phyloP scores from a whole-genome alignment of 1,284 basidiomycete genomes.

The Trichosporon faecale region DNA sequence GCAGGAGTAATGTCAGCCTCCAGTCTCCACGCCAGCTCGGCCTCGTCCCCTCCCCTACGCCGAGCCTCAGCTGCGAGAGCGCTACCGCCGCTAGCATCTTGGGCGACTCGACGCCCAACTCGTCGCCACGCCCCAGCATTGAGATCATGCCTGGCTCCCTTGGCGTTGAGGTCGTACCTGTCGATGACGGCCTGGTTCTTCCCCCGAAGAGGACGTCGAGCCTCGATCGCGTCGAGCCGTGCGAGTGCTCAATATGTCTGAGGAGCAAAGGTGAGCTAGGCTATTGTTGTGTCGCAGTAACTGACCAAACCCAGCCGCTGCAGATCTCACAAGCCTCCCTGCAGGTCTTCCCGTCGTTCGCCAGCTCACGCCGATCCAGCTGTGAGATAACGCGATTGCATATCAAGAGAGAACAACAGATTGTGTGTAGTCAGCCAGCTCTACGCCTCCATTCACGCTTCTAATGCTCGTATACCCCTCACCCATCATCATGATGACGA shows the following conservation, averaged over 20 bases:
- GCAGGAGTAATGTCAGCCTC: neutral
- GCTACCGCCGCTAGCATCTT: slow-evolving; percentile 8
- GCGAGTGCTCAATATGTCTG: slow-evolving; percentile 1
- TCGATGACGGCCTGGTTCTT: neutral
- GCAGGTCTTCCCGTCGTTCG: neutral
- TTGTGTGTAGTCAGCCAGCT: slow-evolving; percentile 8
- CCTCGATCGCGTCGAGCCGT: neutral
- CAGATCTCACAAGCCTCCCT: neutral
- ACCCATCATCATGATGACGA: neutral
- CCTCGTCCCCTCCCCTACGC: neutral
- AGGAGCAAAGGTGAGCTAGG: neutral
- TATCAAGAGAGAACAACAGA: slow-evolving; percentile 9
- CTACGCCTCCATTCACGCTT: neutral
- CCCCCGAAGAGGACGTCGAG: neutral
- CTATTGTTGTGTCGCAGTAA: neutral
- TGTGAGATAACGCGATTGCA: neutral
- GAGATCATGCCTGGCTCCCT: neutral
- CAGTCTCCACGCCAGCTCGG: neutral
- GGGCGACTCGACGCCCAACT: neutral
- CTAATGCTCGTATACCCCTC: neutral
- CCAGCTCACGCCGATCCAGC: neutral
- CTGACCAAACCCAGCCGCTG: neutral
- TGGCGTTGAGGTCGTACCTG: neutral
- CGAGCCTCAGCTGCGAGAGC: slow-evolving; percentile 1
- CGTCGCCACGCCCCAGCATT: neutral